These are phyloP conservation scores for Polychaeton citri DNA, from an alignment of 2,329 filamentous ascomycete genomes.

Conservation along the genomic window DNA sequence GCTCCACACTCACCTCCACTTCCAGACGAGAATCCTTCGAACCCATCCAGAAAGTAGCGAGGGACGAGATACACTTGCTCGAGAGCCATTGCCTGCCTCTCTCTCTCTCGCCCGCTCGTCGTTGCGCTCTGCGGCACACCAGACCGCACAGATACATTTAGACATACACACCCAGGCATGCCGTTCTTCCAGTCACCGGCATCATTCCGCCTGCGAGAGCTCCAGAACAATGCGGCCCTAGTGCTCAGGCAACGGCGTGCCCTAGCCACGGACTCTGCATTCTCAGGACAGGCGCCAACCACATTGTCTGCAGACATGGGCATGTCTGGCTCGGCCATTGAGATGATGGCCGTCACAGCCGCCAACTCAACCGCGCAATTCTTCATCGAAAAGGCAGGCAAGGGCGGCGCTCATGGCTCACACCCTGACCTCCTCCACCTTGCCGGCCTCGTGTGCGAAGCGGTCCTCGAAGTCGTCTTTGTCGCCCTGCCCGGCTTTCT, in stretches of 20 bases:
- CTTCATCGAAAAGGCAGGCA: constrained; percentile 24
- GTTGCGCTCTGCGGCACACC: no score
- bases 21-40: no score
- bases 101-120: no score
- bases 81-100: no score
- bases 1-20: no score
- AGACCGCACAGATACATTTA: no score
- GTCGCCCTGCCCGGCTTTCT: constrained; percentile 91
- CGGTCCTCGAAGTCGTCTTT: constrained; percentile 87
- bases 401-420: constrained; percentile 21
- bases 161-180: no score
- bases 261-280: constrained; percentile 21
- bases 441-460: constrained; percentile 78
- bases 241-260: constrained; percentile 24
- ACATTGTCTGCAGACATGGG: constrained; percentile 1
- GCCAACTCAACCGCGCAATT: constrained; percentile 21
- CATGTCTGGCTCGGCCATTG: constrained; percentile 18
- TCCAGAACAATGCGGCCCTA: constrained; percentile 21
- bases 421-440: constrained; percentile 59
- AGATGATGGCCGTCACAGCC: constrained; percentile 7
- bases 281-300: constrained; percentile 8
- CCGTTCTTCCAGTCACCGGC: constrained; percentile 34
- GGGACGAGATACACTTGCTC: no score
- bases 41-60: no score
- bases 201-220: constrained; percentile 27